These are phyloP conservation scores for Reutealis trisperma DNA, from an alignment of 345 rosid genomes.

Conservation along the genomic window DNA sequence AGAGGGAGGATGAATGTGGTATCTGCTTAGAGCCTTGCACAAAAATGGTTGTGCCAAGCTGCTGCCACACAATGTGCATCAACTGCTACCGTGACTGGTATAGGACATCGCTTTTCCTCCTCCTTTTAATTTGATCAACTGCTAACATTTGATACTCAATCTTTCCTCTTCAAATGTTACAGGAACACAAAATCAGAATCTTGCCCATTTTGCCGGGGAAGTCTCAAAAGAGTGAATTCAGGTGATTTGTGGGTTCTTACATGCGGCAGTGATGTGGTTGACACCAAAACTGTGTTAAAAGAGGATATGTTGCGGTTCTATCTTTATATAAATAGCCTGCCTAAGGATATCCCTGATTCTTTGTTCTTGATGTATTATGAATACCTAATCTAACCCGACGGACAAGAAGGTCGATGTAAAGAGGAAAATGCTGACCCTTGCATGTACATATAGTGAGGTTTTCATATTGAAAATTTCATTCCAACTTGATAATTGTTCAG, in stretches of 20 bases:
- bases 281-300: slow-evolving; percentile 22
- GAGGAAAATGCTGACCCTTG: slow-evolving; percentile 11
- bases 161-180: background rate
- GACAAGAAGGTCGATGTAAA: slow-evolving; percentile 1
- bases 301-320: slow-evolving; percentile 31
- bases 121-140: background rate
- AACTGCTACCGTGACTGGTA: slow-evolving; percentile 40
- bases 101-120: background rate
- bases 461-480: slow-evolving; percentile 11
- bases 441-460: slow-evolving; percentile 20
- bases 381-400: slow-evolving; percentile 27
- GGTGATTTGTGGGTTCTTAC: slow-evolving; percentile 37
- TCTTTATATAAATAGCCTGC: slow-evolving; percentile 29
- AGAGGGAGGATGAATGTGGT: slow-evolving; percentile 37
- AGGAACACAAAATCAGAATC: slow-evolving; percentile 37
- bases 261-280: slow-evolving; percentile 29
- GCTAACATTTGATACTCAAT: background rate
- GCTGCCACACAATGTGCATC: slow-evolving; percentile 40
- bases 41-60: slow-evolving; percentile 32
- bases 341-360: slow-evolving; percentile 29
- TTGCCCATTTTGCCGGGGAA: slow-evolving; percentile 36
- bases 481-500: slow-evolving; percentile 11
- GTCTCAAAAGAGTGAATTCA: slow-evolving; percentile 30
- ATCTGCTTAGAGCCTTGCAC: slow-evolving; percentile 40
- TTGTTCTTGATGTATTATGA: slow-evolving; percentile 35